Conservation (phyloP, 208 protist species). For the Acanthamoeba healyi region DNA sequence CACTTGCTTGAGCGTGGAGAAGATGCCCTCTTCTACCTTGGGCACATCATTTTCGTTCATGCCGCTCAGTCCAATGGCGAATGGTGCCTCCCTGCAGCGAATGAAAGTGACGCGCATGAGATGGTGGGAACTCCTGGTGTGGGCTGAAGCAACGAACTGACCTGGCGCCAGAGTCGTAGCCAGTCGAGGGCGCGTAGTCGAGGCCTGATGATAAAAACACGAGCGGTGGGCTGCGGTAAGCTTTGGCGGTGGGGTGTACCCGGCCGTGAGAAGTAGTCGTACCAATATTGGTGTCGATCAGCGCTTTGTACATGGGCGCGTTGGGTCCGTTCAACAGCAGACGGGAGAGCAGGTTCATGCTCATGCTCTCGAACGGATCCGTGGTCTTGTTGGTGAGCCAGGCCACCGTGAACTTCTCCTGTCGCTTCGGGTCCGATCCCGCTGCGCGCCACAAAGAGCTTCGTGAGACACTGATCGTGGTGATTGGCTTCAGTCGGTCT, state of each 20-base stretch:
- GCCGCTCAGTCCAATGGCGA: slow-evolving; percentile 78
- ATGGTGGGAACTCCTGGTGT: neutral
- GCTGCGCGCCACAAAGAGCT: slow-evolving; percentile 21
- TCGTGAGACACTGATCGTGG: too few relatives aligned
- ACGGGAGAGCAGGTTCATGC: slow-evolving; percentile 76
- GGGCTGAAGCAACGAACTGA: neutral
- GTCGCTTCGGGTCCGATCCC: slow-evolving; percentile 26
- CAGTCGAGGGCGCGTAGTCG: slow-evolving; percentile 84
- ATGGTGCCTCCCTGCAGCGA: slow-evolving; percentile 62
- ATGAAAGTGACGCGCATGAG: slow-evolving; percentile 30
- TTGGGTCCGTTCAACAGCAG: slow-evolving; percentile 81
- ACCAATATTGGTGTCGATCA: slow-evolving; percentile 82
- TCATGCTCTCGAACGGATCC: slow-evolving; percentile 79
- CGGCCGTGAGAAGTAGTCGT: neutral
- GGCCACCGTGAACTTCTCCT: slow-evolving; percentile 73
- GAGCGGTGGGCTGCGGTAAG: neutral
- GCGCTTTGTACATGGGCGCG: slow-evolving; percentile 84
- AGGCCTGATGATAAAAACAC: neutral
- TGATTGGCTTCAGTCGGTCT: too few relatives aligned
- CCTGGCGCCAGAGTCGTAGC: slow-evolving; percentile 78
- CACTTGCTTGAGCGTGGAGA: slow-evolving; percentile 77
- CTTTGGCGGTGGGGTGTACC: neutral
- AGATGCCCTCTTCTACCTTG: slow-evolving; percentile 74
- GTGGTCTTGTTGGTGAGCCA: slow-evolving; percentile 77
- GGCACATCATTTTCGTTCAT: slow-evolving; percentile 81